Base-by-base conservation (phyloP, 2,329 filamentous ascomycete species). In the Hypoxylon sp. region DNA sequence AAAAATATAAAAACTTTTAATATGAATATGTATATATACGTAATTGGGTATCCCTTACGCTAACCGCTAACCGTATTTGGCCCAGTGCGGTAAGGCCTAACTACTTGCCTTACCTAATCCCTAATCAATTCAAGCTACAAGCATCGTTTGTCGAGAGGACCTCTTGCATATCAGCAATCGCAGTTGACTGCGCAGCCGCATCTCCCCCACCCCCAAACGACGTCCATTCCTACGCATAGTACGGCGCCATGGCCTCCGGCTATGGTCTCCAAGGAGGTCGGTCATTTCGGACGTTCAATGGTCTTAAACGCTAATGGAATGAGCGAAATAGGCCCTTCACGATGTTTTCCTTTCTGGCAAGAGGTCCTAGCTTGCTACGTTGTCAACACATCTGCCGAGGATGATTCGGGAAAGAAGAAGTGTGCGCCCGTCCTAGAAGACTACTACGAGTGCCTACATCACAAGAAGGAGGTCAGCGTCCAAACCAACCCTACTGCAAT, bases 301-400 rank as follows among this genome's bases (percentile, higher is more conserved):
- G 60, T 32, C 52, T 43, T 34, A 20, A 32, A 41, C 26, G 37
- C 67, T 69, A 58, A 71, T 62, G 49, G 56, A 65, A 68, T 71
- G 59, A 55, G 59, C 47, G 41, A 56, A 49, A 62, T 72, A 89
- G 86, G 86, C 74, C 84, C 86, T 67, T 83, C 82, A 72, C 92
- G 94, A 80, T 99, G 95, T 89, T 98, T 97, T 84, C 92, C 94
- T 77, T 99, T 97, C 88, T 99, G 95, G 95, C 95, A 99, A 83
- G 95, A 99, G 82, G 89, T 98, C 70, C 91, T 99, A 78, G 93
- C 93, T 74, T 99, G 95, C 88, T 99, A 99, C 80, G 93, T 97
- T 65, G 89, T 97, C 77, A 98, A 98, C 83, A 93, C 93, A 58
- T 87, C 85, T 69, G 83, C 90, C 69, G 91, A 94, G 58, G 91